Conservation (phyloP, 352 stramenopile genomes). For the Globisporangium heterothallicum region DNA sequence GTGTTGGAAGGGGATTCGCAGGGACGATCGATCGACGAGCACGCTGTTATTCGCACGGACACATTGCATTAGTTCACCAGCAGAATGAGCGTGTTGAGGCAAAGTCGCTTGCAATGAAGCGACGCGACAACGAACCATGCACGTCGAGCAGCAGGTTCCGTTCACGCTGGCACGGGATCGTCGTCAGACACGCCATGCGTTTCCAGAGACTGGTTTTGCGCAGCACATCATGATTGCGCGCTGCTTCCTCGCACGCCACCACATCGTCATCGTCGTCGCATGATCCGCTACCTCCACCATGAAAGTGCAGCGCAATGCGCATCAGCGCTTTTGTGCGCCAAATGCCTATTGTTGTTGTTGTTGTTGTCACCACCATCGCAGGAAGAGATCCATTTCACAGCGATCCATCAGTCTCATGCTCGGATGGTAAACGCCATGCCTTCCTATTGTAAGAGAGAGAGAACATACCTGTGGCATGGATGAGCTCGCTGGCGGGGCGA, state of each 20-base stretch:
- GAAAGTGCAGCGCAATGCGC: conserved; percentile 10
- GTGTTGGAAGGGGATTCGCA: conserved; percentile 31
- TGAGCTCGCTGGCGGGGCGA: conserved; percentile 9
- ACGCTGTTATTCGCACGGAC: conserved; percentile 7
- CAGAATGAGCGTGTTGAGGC: too few relatives aligned
- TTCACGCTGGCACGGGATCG: conserved; percentile 12
- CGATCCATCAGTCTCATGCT: neutral
- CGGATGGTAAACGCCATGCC: neutral
- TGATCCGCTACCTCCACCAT: too few relatives aligned
- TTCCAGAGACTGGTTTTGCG: too few relatives aligned
- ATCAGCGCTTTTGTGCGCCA: conserved; percentile 16
- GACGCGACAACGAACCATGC: conserved; percentile 12
- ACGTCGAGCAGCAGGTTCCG: conserved; percentile 20
- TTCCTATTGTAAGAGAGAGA: neutral
- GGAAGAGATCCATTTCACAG: neutral
- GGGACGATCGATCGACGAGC: conserved; percentile 27
- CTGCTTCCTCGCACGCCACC: too few relatives aligned
- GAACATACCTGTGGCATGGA: conserved; percentile 11
- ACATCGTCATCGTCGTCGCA: conserved; percentile 7
- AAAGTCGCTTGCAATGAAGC: neutral
- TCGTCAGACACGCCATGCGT: conserved; percentile 17
- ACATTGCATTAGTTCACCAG: neutral
- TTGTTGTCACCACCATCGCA: neutral
- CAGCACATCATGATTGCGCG: too few relatives aligned
- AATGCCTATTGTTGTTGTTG: too few relatives aligned